Conservation (phyloP, 257 asterid genomes). For the Przewalskia tangutica region DNA sequence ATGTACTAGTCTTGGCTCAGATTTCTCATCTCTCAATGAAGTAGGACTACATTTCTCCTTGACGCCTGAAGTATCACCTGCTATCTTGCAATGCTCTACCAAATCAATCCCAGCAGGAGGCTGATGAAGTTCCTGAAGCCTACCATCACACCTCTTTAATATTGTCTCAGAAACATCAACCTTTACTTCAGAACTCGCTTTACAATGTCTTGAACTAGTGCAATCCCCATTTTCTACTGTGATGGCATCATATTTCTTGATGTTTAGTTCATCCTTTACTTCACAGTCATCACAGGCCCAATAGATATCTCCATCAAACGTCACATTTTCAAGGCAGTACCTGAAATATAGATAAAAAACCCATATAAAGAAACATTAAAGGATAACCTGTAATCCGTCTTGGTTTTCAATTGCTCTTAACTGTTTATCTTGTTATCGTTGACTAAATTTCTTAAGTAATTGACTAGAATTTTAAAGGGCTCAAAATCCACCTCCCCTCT, state of each 20-base stretch:
- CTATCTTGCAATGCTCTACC: background rate
- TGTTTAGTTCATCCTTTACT: background rate
- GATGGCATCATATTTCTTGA: background rate
- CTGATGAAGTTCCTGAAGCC: background rate
- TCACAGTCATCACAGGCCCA: conserved; percentile 18
- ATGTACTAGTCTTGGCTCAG: conserved; percentile 6
- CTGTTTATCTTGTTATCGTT: background rate
- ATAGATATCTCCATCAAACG: conserved; percentile 6
- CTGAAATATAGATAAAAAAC: conserved; percentile 4
- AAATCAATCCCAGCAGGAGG: background rate
- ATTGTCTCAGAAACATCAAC: background rate
- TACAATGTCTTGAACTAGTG: background rate
- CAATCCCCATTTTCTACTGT: background rate
- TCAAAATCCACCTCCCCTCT: background rate
- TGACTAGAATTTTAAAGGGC: background rate
- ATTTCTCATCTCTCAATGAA: background rate
- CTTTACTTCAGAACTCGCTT: background rate
- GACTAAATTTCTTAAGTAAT: background rate
- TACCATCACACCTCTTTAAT: background rate
- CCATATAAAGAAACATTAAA: background rate
- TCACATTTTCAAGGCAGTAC: conserved; percentile 12
- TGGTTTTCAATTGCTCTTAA: background rate
- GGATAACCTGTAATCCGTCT: background rate
- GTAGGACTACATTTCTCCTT: conserved; percentile 10
- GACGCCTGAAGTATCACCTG: background rate